Conservation (phyloP, 768 basidiomycete species). For the Lactifluus echinatus region DNA sequence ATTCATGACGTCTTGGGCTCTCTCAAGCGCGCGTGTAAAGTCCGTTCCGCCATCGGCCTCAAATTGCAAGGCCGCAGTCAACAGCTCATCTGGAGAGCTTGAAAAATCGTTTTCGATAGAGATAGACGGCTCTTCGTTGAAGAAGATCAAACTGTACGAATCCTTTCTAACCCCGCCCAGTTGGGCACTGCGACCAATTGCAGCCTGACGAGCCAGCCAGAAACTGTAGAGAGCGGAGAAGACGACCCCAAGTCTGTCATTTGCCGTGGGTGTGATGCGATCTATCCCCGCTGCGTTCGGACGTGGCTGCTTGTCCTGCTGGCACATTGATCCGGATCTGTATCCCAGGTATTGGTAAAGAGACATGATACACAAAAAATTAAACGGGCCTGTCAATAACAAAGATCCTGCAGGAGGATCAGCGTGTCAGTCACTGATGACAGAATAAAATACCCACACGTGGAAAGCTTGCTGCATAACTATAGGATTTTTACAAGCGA, state of each 20-base stretch:
- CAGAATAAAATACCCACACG: conserved; percentile 35
- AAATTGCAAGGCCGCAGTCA: conserved; percentile 32
- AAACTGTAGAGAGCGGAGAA: conserved; percentile 47
- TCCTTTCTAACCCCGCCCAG: conserved; percentile 33
- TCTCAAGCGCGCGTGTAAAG: conserved; percentile 34
- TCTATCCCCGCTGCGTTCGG: conserved; percentile 33
- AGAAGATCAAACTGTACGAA: conserved; percentile 50
- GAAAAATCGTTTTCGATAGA: conserved; percentile 38
- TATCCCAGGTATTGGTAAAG: background rate
- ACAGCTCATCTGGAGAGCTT: conserved; percentile 37
- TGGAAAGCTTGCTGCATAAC: conserved; percentile 50
- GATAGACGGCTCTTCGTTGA: conserved; percentile 26
- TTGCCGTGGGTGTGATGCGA: conserved; percentile 30
- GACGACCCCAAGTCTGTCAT: conserved; percentile 50
- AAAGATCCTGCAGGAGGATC: conserved; percentile 33
- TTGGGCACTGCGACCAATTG: conserved; percentile 24
- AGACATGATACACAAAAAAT: conserved; percentile 30
- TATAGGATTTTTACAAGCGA: conserved; percentile 45
- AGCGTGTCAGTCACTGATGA: background rate
- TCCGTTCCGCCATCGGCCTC: conserved; percentile 34
- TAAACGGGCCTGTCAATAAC: conserved; percentile 43
- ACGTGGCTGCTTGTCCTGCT: conserved; percentile 36
- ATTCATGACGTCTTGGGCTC: conserved; percentile 34
- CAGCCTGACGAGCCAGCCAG: conserved; percentile 44
- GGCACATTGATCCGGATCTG: conserved; percentile 47